phyloP scores from a whole-genome alignment of 768 basidiomycete genomes.

The Kwoniella europaea region DNA sequence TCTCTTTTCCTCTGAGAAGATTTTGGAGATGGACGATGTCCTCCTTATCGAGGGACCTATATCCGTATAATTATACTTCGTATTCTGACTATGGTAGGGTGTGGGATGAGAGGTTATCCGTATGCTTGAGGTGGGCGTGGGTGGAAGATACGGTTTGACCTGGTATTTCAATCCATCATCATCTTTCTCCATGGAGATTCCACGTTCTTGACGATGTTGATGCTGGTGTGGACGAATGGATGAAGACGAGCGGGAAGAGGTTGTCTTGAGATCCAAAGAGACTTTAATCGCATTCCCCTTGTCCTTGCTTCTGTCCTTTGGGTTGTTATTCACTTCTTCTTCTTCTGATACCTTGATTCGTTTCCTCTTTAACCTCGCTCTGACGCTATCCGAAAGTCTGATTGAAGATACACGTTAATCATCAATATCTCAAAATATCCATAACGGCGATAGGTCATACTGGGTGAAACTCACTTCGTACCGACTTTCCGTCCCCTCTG shows the following conservation, averaged over 20 bases:
- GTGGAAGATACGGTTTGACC: not conserved
- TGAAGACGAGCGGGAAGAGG: not conserved
- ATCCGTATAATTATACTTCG: conserved; percentile 1
- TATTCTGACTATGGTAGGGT: not conserved
- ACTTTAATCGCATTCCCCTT: not conserved
- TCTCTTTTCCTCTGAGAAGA: conserved; percentile 9
- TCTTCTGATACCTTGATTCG: not conserved
- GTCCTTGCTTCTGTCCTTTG: too few species aligned
- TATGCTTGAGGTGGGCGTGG: not conserved
- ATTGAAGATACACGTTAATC: not conserved
- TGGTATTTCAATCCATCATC: not conserved
- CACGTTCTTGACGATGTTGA: too few species aligned
- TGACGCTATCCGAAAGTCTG: conserved; percentile 14
- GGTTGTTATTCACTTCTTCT: not conserved
- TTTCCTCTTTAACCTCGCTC: conserved; percentile 7
- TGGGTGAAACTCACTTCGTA: conserved; percentile 1
- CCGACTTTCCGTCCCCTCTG: conserved; percentile 17
- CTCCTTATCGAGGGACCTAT: conserved; percentile 15
- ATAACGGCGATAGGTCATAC: not conserved
- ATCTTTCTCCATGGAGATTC: too few species aligned
- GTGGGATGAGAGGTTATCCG: conserved; percentile 1
- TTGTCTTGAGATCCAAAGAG: too few species aligned
- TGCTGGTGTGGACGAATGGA: too few species aligned
- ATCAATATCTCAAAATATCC: not conserved
- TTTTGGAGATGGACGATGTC: conserved; percentile 14